Evolutionary conservation across 2,329 filamentous ascomycete species (phyloP).

Genomic region (Aquanectria penicillioides): DNA sequence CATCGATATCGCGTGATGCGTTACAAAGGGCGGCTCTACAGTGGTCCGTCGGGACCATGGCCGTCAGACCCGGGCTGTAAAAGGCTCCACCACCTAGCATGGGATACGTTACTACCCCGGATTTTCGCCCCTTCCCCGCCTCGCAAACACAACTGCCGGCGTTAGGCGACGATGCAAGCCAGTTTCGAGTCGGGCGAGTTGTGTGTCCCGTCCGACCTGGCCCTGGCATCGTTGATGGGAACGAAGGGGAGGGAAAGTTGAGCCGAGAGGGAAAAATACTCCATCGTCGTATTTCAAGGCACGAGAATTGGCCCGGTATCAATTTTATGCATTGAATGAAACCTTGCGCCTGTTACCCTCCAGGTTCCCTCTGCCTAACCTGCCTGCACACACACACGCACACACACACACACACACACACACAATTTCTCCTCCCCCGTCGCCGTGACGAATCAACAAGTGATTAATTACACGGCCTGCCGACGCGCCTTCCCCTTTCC

Average conservation of each 20-base stretch:
- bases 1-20: slow-evolving; percentile 18
- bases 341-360: too few relatives aligned
- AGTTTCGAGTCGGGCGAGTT: slow-evolving; percentile 14
- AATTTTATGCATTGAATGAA: too few relatives aligned
- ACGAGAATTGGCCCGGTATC: too few relatives aligned
- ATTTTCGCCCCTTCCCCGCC: slow-evolving; percentile 38
- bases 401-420: not conserved
- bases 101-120: slow-evolving; percentile 40
- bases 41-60: slow-evolving; percentile 5
- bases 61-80: slow-evolving; percentile 6
- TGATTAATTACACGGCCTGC: slow-evolving; percentile 16
- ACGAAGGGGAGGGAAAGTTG: too few relatives aligned
- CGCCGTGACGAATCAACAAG: slow-evolving; percentile 33
- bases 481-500: slow-evolving; percentile 17
- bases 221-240: not conserved
- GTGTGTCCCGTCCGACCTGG: slow-evolving; percentile 8
- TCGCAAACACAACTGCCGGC: slow-evolving; percentile 31
- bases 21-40: not conserved
- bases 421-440: slow-evolving; percentile 21
- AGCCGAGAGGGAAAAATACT: too few relatives aligned
- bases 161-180: slow-evolving; percentile 21
- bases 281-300: not conserved
- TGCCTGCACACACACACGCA: too few relatives aligned
- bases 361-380: too few relatives aligned
- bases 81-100: slow-evolving; percentile 36